phyloP scores from a whole-genome alignment of 2,329 filamentous ascomycete species.

The Emergomyces pasteurianus region DNA sequence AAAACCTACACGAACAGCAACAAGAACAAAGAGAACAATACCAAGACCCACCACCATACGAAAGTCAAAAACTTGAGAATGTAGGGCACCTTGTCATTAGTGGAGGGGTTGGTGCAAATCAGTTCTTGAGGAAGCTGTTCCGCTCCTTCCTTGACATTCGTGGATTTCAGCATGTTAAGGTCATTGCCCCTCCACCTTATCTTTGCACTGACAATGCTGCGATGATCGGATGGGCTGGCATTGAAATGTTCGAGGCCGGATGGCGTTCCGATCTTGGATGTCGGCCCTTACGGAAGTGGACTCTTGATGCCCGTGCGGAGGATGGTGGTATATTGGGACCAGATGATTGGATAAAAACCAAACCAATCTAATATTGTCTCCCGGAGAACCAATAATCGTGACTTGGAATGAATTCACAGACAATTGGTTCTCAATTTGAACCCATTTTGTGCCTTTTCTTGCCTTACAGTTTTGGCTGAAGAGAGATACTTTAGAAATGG shows the following conservation, averaged over 20 bases:
- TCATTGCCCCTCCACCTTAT: conserved; percentile 62
- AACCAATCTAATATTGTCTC: conserved; percentile 6
- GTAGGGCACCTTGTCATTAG: conserved; percentile 63
- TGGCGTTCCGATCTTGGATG: conserved; percentile 53
- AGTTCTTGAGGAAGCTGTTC: conserved; percentile 59
- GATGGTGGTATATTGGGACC: conserved; percentile 58
- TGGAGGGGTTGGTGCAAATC: conserved; percentile 82
- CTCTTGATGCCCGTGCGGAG: conserved; percentile 50
- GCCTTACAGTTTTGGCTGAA: not conserved
- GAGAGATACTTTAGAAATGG: not conserved
- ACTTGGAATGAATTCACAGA: not conserved
- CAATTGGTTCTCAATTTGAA: not conserved
- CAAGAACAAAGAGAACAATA: conserved; percentile 1
- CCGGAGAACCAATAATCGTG: not conserved
- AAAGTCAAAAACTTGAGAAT: conserved; percentile 5
- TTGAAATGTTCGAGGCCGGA: conserved; percentile 81
- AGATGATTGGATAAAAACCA: conserved; percentile 36
- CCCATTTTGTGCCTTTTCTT: not conserved
- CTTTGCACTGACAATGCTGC: conserved; percentile 92
- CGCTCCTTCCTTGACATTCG: conserved; percentile 51
- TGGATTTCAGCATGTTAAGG: conserved; percentile 47
- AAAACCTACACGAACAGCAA: conserved; percentile 20
- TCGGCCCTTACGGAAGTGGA: conserved; percentile 57
- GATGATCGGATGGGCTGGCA: conserved; percentile 91
- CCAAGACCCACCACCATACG: not conserved